Evolutionary conservation across 2,329 filamentous ascomycete genomes (phyloP), one percentile per base, ranked within the genome.

Genomic region (Exophiala spinifera): DNA sequence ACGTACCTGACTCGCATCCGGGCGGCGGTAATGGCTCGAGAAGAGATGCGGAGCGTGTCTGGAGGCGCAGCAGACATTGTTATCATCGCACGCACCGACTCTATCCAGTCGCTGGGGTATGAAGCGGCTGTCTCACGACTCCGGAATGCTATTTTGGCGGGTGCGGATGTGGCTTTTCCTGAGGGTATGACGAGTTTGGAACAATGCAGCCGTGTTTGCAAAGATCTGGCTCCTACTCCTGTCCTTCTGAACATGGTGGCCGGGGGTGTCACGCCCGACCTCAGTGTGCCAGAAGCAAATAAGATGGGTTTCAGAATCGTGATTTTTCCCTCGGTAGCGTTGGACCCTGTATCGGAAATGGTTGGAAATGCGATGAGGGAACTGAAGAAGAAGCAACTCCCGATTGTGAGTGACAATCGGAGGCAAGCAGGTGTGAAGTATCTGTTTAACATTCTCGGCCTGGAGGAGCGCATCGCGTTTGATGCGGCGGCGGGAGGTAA

Each of bases 321-420:
- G 34, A 74, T 75, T 53, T 74, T 70, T 57, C 69, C 71, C 0
- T 74, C 80, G 46, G 76, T 76, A 4, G 75, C 74, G 45, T 70
- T 81, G 1, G 72, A 75, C 21, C 20, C 40, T 1, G 49, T 52
- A 2, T 74, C 76, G 0, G 68, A 69, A 40, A n/a, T 40, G 33
- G 36, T 40, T 13, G 33, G 21, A 8, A 25, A 40, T 5, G 46
- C 46, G 3, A 49, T 49, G 46, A 37, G n/a, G 20, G 28, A 39
- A 4, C 17, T 49, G 46, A 49, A 49, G 11, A 13, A 37, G 11
- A 37, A 17, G 6, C 34, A 37, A 8, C 34, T n/a, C n/a, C n/a
- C n/a, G n/a, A n/a, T n/a, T n/a, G n/a, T n/a, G n/a, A n/a, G n/a
- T n/a, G n/a, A n/a, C n/a, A n/a, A n/a, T n/a, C n/a, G n/a, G n/a